phyloP scores from a whole-genome alignment of 1,139 yeast genomes.

The Magnusiomyces starmeri region DNA sequence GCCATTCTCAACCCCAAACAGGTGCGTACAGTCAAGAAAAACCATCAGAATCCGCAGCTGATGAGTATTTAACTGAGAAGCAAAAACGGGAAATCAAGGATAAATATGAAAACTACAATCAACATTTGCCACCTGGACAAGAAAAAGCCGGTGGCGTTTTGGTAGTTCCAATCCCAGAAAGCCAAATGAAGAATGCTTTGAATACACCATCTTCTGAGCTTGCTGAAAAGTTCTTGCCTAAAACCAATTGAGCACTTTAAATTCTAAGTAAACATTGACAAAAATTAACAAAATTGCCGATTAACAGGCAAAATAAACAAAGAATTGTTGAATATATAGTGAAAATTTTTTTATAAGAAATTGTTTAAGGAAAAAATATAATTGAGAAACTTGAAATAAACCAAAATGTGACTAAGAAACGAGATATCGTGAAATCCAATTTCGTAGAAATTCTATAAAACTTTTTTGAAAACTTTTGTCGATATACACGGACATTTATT shows the following conservation, averaged over 20 bases:
- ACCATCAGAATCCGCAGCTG: not conserved
- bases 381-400: not conserved
- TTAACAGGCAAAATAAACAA: too few species aligned
- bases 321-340: too few species aligned
- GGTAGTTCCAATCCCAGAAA: slow-evolving; percentile 11
- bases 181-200: slow-evolving; percentile 7
- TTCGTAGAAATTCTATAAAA: too few species aligned
- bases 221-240: slow-evolving; percentile 38
- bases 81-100: slow-evolving; percentile 10
- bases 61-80: slow-evolving; percentile 13
- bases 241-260: not conserved
- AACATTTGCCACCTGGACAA: slow-evolving; percentile 10
- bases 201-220: slow-evolving; percentile 4
- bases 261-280: not conserved
- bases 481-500: not conserved
- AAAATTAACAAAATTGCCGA: not conserved
- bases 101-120: slow-evolving; percentile 11
- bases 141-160: slow-evolving; percentile 13
- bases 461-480: not conserved
- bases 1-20: too few species aligned
- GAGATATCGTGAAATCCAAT: not conserved
- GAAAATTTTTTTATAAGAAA: not conserved
- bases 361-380: not conserved
- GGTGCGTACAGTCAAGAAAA: too few species aligned
- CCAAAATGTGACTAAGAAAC: not conserved